Base-by-base conservation (phyloP, 148 eudicot species). In the Vaccinium vitisidaea region DNA sequence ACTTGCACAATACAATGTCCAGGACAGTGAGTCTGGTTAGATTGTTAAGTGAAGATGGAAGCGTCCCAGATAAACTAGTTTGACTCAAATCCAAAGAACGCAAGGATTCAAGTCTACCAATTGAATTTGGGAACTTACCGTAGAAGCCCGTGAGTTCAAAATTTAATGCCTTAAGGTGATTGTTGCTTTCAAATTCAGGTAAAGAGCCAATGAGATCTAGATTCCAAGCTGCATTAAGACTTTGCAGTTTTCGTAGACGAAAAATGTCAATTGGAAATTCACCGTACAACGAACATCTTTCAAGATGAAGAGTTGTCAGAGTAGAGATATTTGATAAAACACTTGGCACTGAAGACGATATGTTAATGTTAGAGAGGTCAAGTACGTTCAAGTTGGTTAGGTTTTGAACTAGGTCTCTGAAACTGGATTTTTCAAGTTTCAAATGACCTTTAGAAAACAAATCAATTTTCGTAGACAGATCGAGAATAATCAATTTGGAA, bases 101-200 rank as follows among this genome's bases (percentile, higher is more conserved):
- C 25, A 88, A 70, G 4, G 54, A 84, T 36, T 78, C 58, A 10
- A 88, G 84, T 16, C 83, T 83, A 6, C 89, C 89, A 59, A 59
- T 59, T 77, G 58, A 67, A 90, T 89, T 0, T 75, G 77, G 23
- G 87, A 83, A 19, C n/a, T 54, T 19, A 89, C 85, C 65, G 0
- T 59, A 6, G 10, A 5, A 14, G 7, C 0, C 36, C 0, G 36
- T 88, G n/a, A n/a, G 79, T 0, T 19, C 2, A 32, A 1, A 32
- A 43, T 43, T 9, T 8, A 90, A 10, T 5, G 1, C 3, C 27
- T 9, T 56, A 8, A 88, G 86, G 16, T 83, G 61, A 69, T 43
- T 79, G 0, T 4, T 27, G 1, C 7, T 18, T 16, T 2, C 84
- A 85, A 90, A 90, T 63, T 59, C 65, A 19, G 65, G 65, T 21